Evolutionary conservation across 2,329 filamentous ascomycete genomes (phyloP).

Genomic region (Epicoccum sorghinum): DNA sequence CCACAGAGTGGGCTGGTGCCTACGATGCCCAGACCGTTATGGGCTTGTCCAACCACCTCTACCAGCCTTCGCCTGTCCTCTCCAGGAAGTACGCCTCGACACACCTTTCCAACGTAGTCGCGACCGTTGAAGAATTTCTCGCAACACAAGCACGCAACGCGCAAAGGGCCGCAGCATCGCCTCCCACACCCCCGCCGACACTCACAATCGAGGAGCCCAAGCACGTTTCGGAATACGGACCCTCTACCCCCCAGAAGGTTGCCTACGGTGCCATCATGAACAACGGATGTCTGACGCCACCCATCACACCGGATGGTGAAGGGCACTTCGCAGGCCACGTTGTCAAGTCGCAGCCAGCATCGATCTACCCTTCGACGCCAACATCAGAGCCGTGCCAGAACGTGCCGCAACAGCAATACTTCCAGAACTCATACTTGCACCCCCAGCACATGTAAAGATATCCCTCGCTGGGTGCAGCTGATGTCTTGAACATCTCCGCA

Average conservation of each 20-base stretch:
- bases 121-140: slow-evolving; percentile 70
- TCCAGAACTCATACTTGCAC: slow-evolving; percentile 43
- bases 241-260: slow-evolving; percentile 80
- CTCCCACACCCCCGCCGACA: slow-evolving; percentile 66
- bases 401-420: slow-evolving; percentile 44
- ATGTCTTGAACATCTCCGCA: slow-evolving; percentile 24
- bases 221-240: slow-evolving; percentile 59
- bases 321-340: slow-evolving; percentile 39
- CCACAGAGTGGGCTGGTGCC: slow-evolving; percentile 76
- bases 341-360: slow-evolving; percentile 36
- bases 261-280: slow-evolving; percentile 67
- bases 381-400: slow-evolving; percentile 41
- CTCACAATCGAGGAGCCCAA: slow-evolving; percentile 59
- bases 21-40: slow-evolving; percentile 72
- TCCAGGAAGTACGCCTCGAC: slow-evolving; percentile 71
- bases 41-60: slow-evolving; percentile 68
- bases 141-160: slow-evolving; percentile 62
- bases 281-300: slow-evolving; percentile 81
- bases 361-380: slow-evolving; percentile 46
- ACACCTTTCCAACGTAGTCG: slow-evolving; percentile 69
- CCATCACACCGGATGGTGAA: slow-evolving; percentile 76
- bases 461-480: slow-evolving; percentile 20
- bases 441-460: slow-evolving; percentile 43
- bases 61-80: slow-evolving; percentile 70
- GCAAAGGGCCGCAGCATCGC: slow-evolving; percentile 44